Base-by-base conservation (phyloP, 1,284 basidiomycete species). In the Binderoboletus segoi region DNA sequence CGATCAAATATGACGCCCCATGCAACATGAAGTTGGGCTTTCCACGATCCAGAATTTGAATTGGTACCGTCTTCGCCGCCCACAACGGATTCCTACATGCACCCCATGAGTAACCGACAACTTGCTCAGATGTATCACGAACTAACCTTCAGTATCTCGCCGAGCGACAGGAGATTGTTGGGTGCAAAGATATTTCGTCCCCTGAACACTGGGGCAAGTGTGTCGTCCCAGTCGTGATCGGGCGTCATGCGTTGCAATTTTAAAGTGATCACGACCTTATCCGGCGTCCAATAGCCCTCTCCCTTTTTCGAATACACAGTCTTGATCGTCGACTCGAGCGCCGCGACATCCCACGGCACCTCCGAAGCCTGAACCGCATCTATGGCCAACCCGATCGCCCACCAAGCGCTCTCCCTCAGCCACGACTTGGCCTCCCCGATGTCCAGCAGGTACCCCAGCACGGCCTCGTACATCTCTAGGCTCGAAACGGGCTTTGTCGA, bases 391-490 rank as follows among this genome's bases (percentile, higher is more conserved):
- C 81, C 73, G 35, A 96, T 77, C 23, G 88, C 83, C 88, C 94
- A 98, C 85, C 92, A 96, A 18, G 88, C 89, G 67, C 92, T 92
- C 75, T 99, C 96, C 41, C 89, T 80, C 56, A 99, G 75, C 95
- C 96, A 98, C 0, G 88, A 86, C 73, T 96, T 98, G 69, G 87
- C 85, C 64, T 89, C 84, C 16, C 91, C 91, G 40, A 98, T 77
- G 2, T 77, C 78, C 28, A 91, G 64, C 16, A 98, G 80, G 58
- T 89, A 78, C 18, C 77, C 74, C 57, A 96, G 70, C 24, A 88
- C 80, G n/a, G 82, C 76, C 49, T 78, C 75, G 69, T 86, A 96
- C 57, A 84, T 82, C 21, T 80, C 75, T 33, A 86, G 64, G 3
- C 82, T 83, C 0, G 89, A 84, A 1, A 82, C 76, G 2, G 81